Base-by-base conservation (phyloP, 2,329 filamentous ascomycete genomes). In the Aspergillus sp. region DNA sequence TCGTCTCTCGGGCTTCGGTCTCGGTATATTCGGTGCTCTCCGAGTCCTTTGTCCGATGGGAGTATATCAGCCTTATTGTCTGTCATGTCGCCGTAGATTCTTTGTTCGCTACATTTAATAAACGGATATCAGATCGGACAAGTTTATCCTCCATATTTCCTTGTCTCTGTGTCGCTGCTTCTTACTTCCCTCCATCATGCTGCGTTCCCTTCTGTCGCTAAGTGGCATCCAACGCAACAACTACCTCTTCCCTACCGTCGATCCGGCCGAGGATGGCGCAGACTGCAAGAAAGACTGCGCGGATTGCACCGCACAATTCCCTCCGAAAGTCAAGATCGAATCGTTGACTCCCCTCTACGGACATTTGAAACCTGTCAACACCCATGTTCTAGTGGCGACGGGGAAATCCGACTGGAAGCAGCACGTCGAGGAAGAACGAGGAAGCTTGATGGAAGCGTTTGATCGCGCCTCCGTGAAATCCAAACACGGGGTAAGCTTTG, bases 401-500 rank as follows among this genome's bases (percentile, higher is more conserved):
- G 75, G 75, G 0, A 68, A 70, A 47, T 70, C 72, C 2, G 74
- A 77, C 55, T 77, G 75, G 74, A 69, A 67, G n/a, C 66, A 73
- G 42, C 72, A 72, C 18, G 71, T 74, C 7, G 71, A 70, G 29
- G 62, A 71, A 1, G 69, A 75, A 50, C 66, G 65, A 66, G 84
- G 81, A 51, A 84, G 81, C 58, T 75, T 86, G 55, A 85, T 85
- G 82, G 68, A 76, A 61, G 72, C 74, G 2, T 70, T 77, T 12
- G 63, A 71, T 7, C 78, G 78, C 65, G 79, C 80, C 56, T 81
- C 82, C 1, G 78, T 81, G 11, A 83, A 82, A 72, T 88, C 88
- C 1, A 82, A 75, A 26, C 91, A 90, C 63, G 90, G 90, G 59
- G 90, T 92, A 78, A 49, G 73, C 36, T 32, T 32, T 31, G 20